A percentile compares a stretch with the other conserved stretches of the same genome.
phyloP scores from a whole-genome alignment of 805 yeast genomes.

The Lipomyces yamanashiensis region DNA sequence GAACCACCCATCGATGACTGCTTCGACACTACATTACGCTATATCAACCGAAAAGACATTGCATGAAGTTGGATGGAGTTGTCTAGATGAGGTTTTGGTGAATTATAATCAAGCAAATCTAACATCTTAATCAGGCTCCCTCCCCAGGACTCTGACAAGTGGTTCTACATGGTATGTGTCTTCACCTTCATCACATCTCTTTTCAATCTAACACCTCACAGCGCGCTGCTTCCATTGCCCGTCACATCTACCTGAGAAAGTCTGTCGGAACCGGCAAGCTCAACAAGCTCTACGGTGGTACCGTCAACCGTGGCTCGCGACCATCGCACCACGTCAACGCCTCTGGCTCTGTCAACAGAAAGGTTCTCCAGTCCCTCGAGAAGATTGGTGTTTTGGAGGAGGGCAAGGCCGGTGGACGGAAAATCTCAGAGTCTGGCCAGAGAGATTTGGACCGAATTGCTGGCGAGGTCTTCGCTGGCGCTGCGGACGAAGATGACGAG shows the following conservation, averaged over 20 bases:
- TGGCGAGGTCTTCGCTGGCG: conserved; percentile 37
- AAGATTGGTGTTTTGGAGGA: conserved; percentile 96
- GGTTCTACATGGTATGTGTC: conserved; percentile 73
- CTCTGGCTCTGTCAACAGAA: conserved; percentile 99
- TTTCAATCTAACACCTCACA: conserved; percentile 46
- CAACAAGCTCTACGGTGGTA: conserved; percentile 99
- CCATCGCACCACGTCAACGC: conserved; percentile 99
- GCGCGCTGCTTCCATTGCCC: conserved; percentile 99
- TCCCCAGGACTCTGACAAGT: conserved; percentile 99
- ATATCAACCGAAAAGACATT: background rate
- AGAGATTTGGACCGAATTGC: conserved; percentile 96
- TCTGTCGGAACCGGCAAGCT: conserved; percentile 99
- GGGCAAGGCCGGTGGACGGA: conserved; percentile 99
- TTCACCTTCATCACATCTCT: background rate
- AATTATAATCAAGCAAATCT: background rate
- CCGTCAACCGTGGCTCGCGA: conserved; percentile 98
- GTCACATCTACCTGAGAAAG: conserved; percentile 99
- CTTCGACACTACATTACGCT: background rate
- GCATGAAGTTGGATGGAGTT: background rate
- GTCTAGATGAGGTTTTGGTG: too few species aligned
- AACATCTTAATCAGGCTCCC: conserved; percentile 59
- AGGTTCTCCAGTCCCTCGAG: conserved; percentile 96
- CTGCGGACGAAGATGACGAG: conserved; percentile 35
- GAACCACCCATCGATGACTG: background rate
- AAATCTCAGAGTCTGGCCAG: conserved; percentile 98